Base-by-base conservation (phyloP, 768 basidiomycete genomes). In the Naganishia onofrii region DNA sequence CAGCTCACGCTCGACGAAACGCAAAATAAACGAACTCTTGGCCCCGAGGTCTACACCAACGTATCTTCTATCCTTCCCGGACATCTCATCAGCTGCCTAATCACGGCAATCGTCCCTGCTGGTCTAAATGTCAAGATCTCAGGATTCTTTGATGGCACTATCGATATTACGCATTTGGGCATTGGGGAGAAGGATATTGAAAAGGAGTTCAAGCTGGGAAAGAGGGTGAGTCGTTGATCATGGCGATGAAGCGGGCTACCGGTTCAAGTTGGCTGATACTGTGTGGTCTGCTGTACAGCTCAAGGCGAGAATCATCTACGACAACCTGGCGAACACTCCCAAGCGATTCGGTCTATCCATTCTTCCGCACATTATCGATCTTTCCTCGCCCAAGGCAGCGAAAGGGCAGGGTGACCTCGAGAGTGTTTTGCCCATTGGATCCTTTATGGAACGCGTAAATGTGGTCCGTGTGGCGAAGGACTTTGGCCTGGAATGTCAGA, bases 91-190 rank as follows among this genome's bases (percentile, higher is more conserved):
- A 88, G 90, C 78, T 87, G 86, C 12, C 83, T 95, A 46, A 85
- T 99, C 68, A 96, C 93, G 1, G 87, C 87, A 23, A 85, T 90
- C 26, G 84, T 87, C 51, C 83, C 88, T 19, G 84, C 82, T 29
- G 96, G 96, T 21, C 82, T 97, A 38, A 91, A 90, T 78, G 82
- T 98, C 34, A 94, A 95, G 81, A 84, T 97, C 21, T 85, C 94
- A 29, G 93, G 92, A 0, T 94, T 90, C 80, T 98, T 93, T 81
- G 89, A 91, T 44, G 95, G 93, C 36, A 95, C 92, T 0, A 84
- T 90, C 29, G 93, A 96, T 76, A 84, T 87, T 42, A 85, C 89
- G 69, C 95, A 98, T 81, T 82, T 95, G 17, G 84, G 74, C 12
- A 57, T 80, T 12, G 75, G 76, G 79, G 26, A 82, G 82, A 83